Conservation (phyloP, 768 basidiomycete species). For the Artomyces pyxidatus region DNA sequence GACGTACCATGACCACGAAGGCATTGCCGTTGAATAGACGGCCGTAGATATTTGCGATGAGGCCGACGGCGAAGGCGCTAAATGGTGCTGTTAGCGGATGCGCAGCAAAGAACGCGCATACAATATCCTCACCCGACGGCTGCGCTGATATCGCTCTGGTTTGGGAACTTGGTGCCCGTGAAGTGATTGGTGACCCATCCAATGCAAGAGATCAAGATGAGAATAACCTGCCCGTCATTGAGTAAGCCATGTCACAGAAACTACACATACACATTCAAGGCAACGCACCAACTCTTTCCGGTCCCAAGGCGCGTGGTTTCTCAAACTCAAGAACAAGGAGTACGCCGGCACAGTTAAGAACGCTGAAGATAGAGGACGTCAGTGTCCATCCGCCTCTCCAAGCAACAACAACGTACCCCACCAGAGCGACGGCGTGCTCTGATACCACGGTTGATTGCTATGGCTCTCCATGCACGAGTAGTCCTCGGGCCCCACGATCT, state of each 20-base stretch:
- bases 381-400: background rate
- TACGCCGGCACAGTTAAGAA: conserved; percentile 68
- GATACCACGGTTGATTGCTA: conserved; percentile 63
- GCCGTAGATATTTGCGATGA: conserved; percentile 71
- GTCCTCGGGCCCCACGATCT: conserved; percentile 45
- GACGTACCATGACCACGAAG: conserved; percentile 71
- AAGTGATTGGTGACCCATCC: conserved; percentile 82
- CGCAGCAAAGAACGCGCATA: conserved; percentile 4
- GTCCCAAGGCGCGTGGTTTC: conserved; percentile 53
- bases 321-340: conserved; percentile 56
- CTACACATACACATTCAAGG: too few species aligned
- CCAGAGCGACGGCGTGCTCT: conserved; percentile 55
- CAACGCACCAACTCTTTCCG: conserved; percentile 45
- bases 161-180: conserved; percentile 48
- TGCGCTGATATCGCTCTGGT: conserved; percentile 69
- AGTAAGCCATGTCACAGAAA: too few species aligned
- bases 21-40: conserved; percentile 66
- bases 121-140: conserved; percentile 48
- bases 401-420: conserved; percentile 48
- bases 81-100: background rate
- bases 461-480: conserved; percentile 55
- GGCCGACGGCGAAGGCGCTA: conserved; percentile 73
- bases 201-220: conserved; percentile 51
- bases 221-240: too few species aligned
- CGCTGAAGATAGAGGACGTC: conserved; percentile 29